A percentile compares a stretch with the other conserved stretches of the same genome.
Evolutionary conservation across 2,329 filamentous ascomycete genomes (phyloP).

Genomic region (Colletotrichum sidae): DNA sequence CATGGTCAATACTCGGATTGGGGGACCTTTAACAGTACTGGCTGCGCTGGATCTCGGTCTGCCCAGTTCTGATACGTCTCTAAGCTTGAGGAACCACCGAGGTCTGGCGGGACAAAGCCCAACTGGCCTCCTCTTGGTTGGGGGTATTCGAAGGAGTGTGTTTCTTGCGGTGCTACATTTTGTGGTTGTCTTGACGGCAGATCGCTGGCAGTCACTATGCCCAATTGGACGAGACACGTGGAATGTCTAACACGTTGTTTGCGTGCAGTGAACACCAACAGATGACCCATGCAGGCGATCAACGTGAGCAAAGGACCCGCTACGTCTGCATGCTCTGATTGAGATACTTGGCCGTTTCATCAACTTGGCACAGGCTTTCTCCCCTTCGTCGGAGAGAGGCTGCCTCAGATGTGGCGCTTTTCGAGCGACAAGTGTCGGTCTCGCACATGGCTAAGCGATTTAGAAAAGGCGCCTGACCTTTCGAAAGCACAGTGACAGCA

Average conservation of each 20-base stretch:
- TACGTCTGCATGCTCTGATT: no score
- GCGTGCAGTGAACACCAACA: no score
- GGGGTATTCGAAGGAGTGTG: constrained; percentile 47
- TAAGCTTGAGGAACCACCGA: constrained; percentile 2
- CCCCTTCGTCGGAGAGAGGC: no score
- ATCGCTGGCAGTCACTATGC: constrained; percentile 49
- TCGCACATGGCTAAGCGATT: no score
- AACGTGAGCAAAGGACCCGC: no score
- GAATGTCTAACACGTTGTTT: constrained; percentile 1
- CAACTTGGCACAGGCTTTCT: no score
- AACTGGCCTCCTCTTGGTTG: constrained; percentile 38
- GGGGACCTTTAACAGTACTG: constrained; percentile 75
- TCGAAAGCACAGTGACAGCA: no score
- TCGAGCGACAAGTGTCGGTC: no score
- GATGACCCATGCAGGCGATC: no score
- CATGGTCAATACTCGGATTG: constrained; percentile 71
- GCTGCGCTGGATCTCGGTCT: constrained; percentile 74
- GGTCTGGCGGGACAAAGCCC: constrained; percentile 8
- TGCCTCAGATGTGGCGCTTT: no score
- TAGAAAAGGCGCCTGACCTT: no score
- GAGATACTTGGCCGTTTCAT: no score
- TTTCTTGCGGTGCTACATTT: constrained; percentile 49
- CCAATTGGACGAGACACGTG: constrained; percentile 31
- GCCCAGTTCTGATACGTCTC: constrained; percentile 38
- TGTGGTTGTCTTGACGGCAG: constrained; percentile 48